Evolutionary conservation across 176 grass and related monocot genomes (phyloP), one percentile per base, ranked within the genome.

Genomic region (Lolium multiflorum): DNA sequence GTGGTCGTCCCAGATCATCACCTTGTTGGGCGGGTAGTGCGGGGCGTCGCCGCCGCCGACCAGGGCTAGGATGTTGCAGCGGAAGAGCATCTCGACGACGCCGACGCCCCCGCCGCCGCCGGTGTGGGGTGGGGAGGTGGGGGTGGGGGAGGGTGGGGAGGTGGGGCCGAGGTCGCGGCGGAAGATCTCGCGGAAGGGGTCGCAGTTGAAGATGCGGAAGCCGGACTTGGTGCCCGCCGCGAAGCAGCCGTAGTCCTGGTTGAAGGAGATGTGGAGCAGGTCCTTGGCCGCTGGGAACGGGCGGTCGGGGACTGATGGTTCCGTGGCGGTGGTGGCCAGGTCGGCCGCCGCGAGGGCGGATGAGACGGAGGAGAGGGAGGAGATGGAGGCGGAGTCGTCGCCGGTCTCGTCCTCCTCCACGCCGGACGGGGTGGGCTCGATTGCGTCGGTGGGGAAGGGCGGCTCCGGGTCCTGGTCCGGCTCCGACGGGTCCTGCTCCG

Each of bases 191-290:
- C 97, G 97, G 79, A 99, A 97, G 8, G 97, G 97, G 87, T 99
- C 94, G 74, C 97, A 99, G 48, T 99, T 99, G 77, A 91, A 99
- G 92, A 99, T 97, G 90, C 94, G 92, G 89, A 99, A 99, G 25
- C 97, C 97, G 12, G 91, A 82, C n/a, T 89, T 91, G 43, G 90
- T 94, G 18, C 97, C 97, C 18, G 83, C 88, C 6, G 97, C 97
- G 80, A 99, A 99, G 92, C 97, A 99, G 25, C 97, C 97, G 44
- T 99, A 76, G 84, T 99, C 97, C 92, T 99, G 97, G 75, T 99
- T 99, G 90, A 93, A 99, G 66, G 97, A 97, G 35, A 97, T 69
- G 81, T 99, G 97, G 20, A 99, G 90, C 10, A 91, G 90, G 46
- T 88, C 82, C 63, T 84, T 88, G 5, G 90, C 86, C 10, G 77